phyloP scores from a whole-genome alignment of 2,329 filamentous ascomycete genomes.

The Huntiella bhutanensis region DNA sequence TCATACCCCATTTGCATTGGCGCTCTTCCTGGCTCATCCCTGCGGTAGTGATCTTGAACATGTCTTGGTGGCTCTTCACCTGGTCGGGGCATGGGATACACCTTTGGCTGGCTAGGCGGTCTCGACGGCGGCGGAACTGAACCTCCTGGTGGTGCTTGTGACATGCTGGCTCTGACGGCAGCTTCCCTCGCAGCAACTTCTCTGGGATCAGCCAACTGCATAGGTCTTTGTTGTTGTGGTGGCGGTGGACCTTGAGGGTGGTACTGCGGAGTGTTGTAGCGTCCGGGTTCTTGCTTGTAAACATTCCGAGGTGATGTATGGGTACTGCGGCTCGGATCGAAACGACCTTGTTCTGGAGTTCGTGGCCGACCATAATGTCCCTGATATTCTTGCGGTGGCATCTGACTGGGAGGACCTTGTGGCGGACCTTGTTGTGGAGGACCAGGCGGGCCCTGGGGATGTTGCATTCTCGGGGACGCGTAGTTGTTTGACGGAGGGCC shows the following conservation, averaged over 20 bases:
- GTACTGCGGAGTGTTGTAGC: conserved; percentile 43
- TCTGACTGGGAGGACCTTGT: conserved; percentile 1
- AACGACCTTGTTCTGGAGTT: conserved; percentile 49
- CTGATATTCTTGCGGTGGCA: conserved; percentile 31
- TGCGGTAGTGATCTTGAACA: conserved; percentile 26
- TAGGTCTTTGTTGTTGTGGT: conserved; percentile 22
- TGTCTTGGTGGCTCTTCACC: conserved; percentile 27
- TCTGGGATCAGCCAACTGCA: conserved; percentile 24
- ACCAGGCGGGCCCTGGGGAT: conserved; percentile 1
- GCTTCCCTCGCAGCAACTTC: too few species aligned
- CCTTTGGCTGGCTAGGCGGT: conserved; percentile 33
- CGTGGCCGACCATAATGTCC: conserved; percentile 44
- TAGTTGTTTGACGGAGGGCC: conserved; percentile 30
- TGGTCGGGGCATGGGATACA: conserved; percentile 24
- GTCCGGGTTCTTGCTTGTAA: conserved; percentile 38
- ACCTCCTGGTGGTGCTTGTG: conserved; percentile 12
- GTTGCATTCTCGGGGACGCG: conserved; percentile 36
- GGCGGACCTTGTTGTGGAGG: not conserved
- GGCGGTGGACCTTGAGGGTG: conserved; percentile 13
- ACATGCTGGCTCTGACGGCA: conserved; percentile 13
- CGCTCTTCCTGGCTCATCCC: conserved; percentile 27
- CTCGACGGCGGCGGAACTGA: conserved; percentile 24
- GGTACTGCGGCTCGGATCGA: conserved; percentile 27
- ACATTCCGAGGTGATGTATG: conserved; percentile 30
- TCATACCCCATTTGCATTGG: conserved; percentile 29